A percentile compares a stretch with the other conserved stretches of the same genome.
These are phyloP conservation scores for Colletotrichum sansevieriae DNA, from an alignment of 2,329 filamentous ascomycete species.

Conservation along the genomic window DNA sequence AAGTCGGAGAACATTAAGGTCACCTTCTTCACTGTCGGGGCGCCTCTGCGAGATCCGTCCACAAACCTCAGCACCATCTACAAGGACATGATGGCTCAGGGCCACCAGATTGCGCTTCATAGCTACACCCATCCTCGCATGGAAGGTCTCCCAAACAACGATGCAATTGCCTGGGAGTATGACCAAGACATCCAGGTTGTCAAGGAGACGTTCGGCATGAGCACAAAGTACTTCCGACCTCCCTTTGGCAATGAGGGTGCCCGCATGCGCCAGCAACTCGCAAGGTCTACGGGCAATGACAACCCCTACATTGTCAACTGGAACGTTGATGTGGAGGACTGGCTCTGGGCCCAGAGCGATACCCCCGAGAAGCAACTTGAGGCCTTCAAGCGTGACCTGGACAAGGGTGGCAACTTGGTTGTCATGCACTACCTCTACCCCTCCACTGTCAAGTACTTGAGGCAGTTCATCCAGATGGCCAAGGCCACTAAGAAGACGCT, in stretches of 20 bases:
- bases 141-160: conserved; percentile 66
- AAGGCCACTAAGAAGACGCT: conserved; percentile 73
- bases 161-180: conserved; percentile 72
- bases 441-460: conserved; percentile 73
- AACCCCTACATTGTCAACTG: conserved; percentile 74
- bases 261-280: conserved; percentile 74
- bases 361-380: conserved; percentile 77
- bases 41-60: conserved; percentile 67
- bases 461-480: conserved; percentile 74
- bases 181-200: conserved; percentile 67
- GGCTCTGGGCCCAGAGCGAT: conserved; percentile 71
- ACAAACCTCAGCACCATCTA: conserved; percentile 76
- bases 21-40: conserved; percentile 79
- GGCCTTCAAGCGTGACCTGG: conserved; percentile 74
- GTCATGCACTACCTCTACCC: conserved; percentile 79
- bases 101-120: conserved; percentile 78
- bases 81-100: conserved; percentile 70
- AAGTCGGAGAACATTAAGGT: conserved; percentile 73
- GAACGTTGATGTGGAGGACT: conserved; percentile 80
- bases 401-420: conserved; percentile 72
- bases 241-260: conserved; percentile 78
- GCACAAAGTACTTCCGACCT: conserved; percentile 72
- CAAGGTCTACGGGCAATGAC: conserved; percentile 61
- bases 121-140: conserved; percentile 77
- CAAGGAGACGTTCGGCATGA: conserved; percentile 51